Evolutionary conservation across 352 stramenopile species (phyloP).

Genomic region (Globisporangium paddicum): DNA sequence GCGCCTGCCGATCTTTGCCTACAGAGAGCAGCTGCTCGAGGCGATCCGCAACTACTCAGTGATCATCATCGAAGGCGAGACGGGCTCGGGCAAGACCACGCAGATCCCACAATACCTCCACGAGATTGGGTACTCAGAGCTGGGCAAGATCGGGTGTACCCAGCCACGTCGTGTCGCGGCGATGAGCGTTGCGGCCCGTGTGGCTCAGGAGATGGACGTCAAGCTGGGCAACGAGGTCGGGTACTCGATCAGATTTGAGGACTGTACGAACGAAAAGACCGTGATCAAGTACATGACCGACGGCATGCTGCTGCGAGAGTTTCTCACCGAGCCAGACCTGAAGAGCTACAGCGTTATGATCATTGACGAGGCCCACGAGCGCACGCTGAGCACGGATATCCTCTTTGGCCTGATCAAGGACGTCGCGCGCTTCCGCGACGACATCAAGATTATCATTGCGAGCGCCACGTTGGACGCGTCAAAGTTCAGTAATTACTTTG

Average conservation of each 20-base stretch:
- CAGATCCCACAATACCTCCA: constrained; percentile 98
- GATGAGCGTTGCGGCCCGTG: constrained; percentile 98
- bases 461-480: constrained; percentile 97
- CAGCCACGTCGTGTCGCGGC: constrained; percentile 97
- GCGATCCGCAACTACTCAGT: constrained; percentile 94
- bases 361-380: constrained; percentile 99
- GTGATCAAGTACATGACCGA: constrained; percentile 99
- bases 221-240: constrained; percentile 97
- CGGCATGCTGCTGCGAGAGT: constrained; percentile 99
- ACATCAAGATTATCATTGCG: constrained; percentile 98
- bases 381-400: constrained; percentile 98
- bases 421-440: constrained; percentile 93
- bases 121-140: constrained; percentile 96
- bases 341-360: constrained; percentile 97
- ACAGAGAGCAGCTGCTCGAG: constrained; percentile 96
- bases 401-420: constrained; percentile 99
- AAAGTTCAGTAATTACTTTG: constrained; percentile 99
- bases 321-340: constrained; percentile 97
- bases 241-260: constrained; percentile 99
- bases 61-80: constrained; percentile 89
- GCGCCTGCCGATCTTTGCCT: constrained; percentile 97
- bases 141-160: constrained; percentile 94
- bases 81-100: constrained; percentile 97
- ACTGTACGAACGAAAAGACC: constrained; percentile 97
- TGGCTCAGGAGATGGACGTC: constrained; percentile 98